phyloP scores from a whole-genome alignment of 331 rosid species.

The Malus hybrid region DNA sequence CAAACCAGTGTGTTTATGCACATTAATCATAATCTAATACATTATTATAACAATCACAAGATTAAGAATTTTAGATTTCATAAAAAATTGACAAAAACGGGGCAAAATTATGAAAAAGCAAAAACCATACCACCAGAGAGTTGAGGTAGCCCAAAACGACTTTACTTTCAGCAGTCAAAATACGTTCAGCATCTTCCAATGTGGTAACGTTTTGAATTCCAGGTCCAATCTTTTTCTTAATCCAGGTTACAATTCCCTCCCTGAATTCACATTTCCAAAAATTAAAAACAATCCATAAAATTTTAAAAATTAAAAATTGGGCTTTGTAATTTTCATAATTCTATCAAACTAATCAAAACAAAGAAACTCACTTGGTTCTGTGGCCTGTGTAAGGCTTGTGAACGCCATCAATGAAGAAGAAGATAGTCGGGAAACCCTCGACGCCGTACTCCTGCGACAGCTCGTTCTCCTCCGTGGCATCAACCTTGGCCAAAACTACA shows the following conservation, averaged over 20 bases:
- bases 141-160: constrained; percentile 78
- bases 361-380: constrained; percentile 58
- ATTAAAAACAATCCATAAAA: not conserved
- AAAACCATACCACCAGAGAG: constrained; percentile 73
- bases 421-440: constrained; percentile 80
- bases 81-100: not conserved
- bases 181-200: constrained; percentile 62
- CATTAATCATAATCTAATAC: not conserved
- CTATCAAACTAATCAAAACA: not conserved
- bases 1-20: not conserved
- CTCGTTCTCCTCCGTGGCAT: constrained; percentile 83
- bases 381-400: constrained; percentile 62
- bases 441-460: constrained; percentile 68
- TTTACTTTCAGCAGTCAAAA: constrained; percentile 62
- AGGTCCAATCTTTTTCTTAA: constrained; percentile 94
- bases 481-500: constrained; percentile 75
- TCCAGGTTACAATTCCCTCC: constrained; percentile 83
- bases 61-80: not conserved
- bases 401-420: constrained; percentile 28
- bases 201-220: constrained; percentile 71
- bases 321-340: not conserved
- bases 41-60: not conserved
- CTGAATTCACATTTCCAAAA: constrained; percentile 22
- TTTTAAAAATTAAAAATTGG: not conserved
- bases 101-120: not conserved